Evolutionary conservation across 2,329 filamentous ascomycete genomes (phyloP).

Genomic region (Epichloe sp.): DNA sequence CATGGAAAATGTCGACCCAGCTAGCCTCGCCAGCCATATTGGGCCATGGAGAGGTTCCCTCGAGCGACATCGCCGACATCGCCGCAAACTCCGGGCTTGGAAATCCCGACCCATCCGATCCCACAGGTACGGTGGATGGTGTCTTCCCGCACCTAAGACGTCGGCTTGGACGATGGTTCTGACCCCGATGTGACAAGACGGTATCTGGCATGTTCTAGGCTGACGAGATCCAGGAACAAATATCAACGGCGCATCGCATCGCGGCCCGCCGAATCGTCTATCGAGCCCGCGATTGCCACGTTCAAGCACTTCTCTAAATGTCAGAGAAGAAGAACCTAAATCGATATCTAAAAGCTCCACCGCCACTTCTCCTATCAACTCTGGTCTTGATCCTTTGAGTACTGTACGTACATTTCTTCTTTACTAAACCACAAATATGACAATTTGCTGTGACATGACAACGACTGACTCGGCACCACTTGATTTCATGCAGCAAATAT

Average conservation of each 20-base stretch:
- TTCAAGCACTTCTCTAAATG: conserved; percentile 46
- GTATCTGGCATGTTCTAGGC: not conserved
- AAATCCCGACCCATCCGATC: conserved; percentile 15
- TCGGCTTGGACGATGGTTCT: not conserved
- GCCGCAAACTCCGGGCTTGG: conserved; percentile 13
- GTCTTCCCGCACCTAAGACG: not conserved
- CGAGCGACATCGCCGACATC: conserved; percentile 13
- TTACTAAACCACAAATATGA: not conserved
- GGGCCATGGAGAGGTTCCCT: conserved; percentile 16
- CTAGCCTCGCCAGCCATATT: conserved; percentile 14
- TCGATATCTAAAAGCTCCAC: conserved; percentile 14
- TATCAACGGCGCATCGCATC: conserved; percentile 3
- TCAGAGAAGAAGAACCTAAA: conserved; percentile 20
- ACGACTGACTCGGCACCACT: not conserved
- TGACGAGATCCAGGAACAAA: conserved; percentile 4
- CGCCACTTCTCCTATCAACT: conserved; percentile 12
- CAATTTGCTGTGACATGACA: too few species aligned
- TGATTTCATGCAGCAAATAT: conserved; percentile 23
- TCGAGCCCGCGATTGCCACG: conserved; percentile 26
- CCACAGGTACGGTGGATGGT: conserved; percentile 15
- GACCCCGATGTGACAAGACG: not conserved
- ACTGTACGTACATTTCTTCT: conserved; percentile 16
- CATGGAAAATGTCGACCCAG: conserved; percentile 24
- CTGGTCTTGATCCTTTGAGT: conserved; percentile 25
- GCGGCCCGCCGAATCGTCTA: conserved; percentile 7